These are phyloP conservation scores for Kodamaea hsintzibuensis DNA, from an alignment of 805 yeast species.

Conservation along the genomic window DNA sequence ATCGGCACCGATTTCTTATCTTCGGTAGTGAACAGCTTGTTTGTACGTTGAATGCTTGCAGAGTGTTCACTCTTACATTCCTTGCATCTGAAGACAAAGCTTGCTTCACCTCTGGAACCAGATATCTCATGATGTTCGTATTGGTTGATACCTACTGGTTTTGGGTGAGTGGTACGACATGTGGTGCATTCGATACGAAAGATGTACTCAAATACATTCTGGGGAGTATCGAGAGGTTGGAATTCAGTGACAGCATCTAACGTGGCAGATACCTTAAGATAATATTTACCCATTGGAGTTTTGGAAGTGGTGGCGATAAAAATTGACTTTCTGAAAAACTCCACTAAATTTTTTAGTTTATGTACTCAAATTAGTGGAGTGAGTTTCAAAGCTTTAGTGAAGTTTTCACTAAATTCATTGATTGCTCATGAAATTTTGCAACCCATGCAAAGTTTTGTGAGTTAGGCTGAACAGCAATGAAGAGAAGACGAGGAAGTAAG, in stretches of 20 bases:
- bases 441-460: too few species aligned
- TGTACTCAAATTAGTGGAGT: background rate
- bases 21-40: conserved; percentile 37
- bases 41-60: conserved; percentile 33
- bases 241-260: conserved; percentile 57
- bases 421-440: too few species aligned
- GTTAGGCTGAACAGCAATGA: too few species aligned
- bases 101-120: conserved; percentile 81
- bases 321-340: background rate
- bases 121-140: conserved; percentile 64
- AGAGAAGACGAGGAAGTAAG: too few species aligned
- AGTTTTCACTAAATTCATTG: background rate
- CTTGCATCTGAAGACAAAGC: conserved; percentile 75
- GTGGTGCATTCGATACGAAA: conserved; percentile 73
- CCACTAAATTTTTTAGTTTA: background rate
- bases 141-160: conserved; percentile 66
- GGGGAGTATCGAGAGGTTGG: conserved; percentile 58
- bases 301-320: background rate
- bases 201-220: conserved; percentile 69
- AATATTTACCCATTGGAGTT: conserved; percentile 37
- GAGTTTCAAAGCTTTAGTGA: background rate
- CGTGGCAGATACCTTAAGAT: conserved; percentile 43
- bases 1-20: conserved; percentile 48
- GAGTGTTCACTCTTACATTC: conserved; percentile 52
- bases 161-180: conserved; percentile 77